Conservation (phyloP, 2,329 filamentous ascomycete genomes). For the Trichophyton mentagrophytes region DNA sequence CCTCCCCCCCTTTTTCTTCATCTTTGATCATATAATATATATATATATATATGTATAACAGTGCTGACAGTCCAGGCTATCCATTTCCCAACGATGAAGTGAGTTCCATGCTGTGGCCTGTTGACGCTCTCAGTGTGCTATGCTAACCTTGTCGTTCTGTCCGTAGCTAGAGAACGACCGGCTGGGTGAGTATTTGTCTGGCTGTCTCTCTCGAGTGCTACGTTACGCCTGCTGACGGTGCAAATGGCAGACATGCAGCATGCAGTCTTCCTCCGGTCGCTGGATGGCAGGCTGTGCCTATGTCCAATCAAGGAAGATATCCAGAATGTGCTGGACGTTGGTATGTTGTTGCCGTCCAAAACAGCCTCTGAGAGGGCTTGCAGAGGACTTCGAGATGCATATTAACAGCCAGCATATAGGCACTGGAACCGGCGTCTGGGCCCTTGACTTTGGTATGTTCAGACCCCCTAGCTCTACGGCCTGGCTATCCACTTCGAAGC, state of each 20-base stretch:
- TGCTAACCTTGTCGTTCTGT: neutral
- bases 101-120: neutral
- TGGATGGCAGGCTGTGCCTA: constrained; percentile 26
- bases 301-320: constrained; percentile 24
- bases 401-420: neutral
- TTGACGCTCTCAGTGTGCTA: neutral
- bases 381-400: neutral
- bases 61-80: neutral
- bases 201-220: neutral
- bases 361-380: neutral
- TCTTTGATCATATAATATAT: neutral
- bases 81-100: neutral
- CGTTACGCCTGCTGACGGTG: constrained; percentile 23
- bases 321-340: constrained; percentile 33
- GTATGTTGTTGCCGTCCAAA: neutral
- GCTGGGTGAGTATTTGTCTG: neutral
- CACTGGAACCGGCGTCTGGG: constrained; percentile 18
- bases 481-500: too few relatives aligned
- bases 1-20: neutral
- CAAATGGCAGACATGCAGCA: constrained; percentile 28
- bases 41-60: neutral
- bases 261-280: constrained; percentile 27
- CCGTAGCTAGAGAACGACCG: neutral
- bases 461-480: neutral
- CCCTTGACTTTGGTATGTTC: constrained; percentile 18